Evolutionary conservation across 2,329 filamentous ascomycete species (phyloP), one percentile per base, ranked within the genome.

Genomic region (Grosmannia penicillata): DNA sequence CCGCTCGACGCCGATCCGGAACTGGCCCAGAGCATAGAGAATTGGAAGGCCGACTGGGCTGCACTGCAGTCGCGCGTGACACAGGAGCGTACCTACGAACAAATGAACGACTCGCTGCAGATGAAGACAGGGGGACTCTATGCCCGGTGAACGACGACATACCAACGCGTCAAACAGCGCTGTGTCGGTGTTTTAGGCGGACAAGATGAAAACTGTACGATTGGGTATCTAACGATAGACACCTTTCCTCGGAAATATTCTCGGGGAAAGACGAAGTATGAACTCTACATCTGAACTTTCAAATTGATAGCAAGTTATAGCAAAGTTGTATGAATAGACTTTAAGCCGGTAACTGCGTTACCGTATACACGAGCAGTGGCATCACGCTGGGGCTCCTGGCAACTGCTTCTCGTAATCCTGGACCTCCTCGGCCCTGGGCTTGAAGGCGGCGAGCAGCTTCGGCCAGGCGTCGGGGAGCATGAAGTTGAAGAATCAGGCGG

Each of bases 1-100:
- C 58, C 68, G 6, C 53, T 59, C 32, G 62, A 65, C 41, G 61
- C 62, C 3, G 55, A 76, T 51, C 59, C 62, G 22, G 72, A 76
- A 42, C 64, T 78, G 25, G 60, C 66, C 43, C 63, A 68, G 44
- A 73, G 70, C 52, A 76, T 78, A 45, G 57, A 63, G 42, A 65
- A 65, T 45, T 78, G 75, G 68, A 78, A 75, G 53, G 54, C 66
- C 24, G 73, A 78, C 49, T 78, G 72, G 65, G 56, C 61, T 9
- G 53, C 56, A 14, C 57, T 75, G 35, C 47, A 45, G 15, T 33
- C 33, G 14, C 25, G 22, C 6, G 37, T 46, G 26, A 29, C 41
- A 6, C 38, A 43, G 10, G 46, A 48, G 31, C 40, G 40, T 4
- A 17, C 24, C n/a, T n/a, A n/a, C n/a, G n/a, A n/a, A n/a, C n/a